Base-by-base conservation (phyloP, 768 basidiomycete species). In the Leccinum pellstonianum region DNA sequence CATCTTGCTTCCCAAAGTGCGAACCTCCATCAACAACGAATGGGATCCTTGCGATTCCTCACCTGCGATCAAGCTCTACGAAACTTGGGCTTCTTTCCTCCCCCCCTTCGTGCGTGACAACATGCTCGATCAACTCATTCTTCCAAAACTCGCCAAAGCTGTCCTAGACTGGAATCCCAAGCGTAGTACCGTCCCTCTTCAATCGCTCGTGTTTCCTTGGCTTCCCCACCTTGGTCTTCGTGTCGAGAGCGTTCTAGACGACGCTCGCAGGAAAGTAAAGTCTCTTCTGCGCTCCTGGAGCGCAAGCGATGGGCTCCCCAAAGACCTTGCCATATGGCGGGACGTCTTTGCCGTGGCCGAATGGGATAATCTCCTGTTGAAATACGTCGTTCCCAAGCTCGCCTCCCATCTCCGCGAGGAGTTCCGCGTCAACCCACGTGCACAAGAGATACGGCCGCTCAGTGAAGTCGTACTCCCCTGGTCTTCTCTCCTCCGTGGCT, bases 81-180 rank as follows among this genome's bases (percentile, higher is more conserved):
- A 96, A 74, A 81, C 86, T 0, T 98, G 97, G 97, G 83, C 87
- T 1, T 82, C 85, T 1, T 85, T 96, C 63, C 80, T 98, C 1
- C 97, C 97, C 1, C 82, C 83, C 0, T 99, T 98, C 76, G 87
- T 99, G 60, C 84, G 86, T 55, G 95, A 98, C 76, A 99, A 98
- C 70, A 81, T 99, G 60, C 84, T 99, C 62, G 95, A 98, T 70
- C 97, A 99, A 72, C 86, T 99, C 23, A 83, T 99, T 49, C 78
- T 99, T 21, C 97, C 97, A 1, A 99, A 98, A 75, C 83, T 99
- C 3, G 83, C 88, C 52, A 86, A 87, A 62, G 86, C 93, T 3
- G 83, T 98, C 35, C 81, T 85, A 4, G 87, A 91, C 54, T 99
- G 97, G 97, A 87, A 80, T 68, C 77, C 85, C 6, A 85, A 82